These are phyloP conservation scores for Rhizopogon roseolus DNA, from an alignment of 768 basidiomycete genomes.

Conservation along the genomic window DNA sequence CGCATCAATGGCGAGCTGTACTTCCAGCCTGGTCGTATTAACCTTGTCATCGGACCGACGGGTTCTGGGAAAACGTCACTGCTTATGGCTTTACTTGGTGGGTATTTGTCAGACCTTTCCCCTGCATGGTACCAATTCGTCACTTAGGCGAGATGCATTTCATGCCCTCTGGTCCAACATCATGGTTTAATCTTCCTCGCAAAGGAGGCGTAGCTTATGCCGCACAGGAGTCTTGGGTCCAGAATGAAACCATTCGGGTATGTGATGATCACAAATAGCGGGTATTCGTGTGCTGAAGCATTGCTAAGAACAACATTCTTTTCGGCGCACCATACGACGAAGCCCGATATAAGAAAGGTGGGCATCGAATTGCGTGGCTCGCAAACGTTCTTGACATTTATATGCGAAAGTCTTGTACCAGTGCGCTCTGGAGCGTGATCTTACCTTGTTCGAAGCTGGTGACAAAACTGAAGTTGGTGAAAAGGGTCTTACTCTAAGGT, in stretches of 20 bases:
- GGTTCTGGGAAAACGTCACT: conserved; percentile 61
- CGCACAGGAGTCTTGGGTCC: conserved; percentile 83
- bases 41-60: conserved; percentile 58
- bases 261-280: not conserved
- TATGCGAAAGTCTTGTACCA: conserved; percentile 27
- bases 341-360: conserved; percentile 36
- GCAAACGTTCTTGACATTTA: not conserved
- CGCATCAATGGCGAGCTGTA: conserved; percentile 46
- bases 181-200: conserved; percentile 69
- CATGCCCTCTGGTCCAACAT: conserved; percentile 41
- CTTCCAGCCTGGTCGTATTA: conserved; percentile 50
- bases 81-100: conserved; percentile 56
- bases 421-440: conserved; percentile 39
- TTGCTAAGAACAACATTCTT: conserved; percentile 41
- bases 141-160: conserved; percentile 55
- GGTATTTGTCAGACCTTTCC: not conserved
- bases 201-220: conserved; percentile 70
- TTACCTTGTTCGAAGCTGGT: conserved; percentile 49
- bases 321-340: conserved; percentile 37
- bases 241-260: conserved; percentile 72
- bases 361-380: conserved; percentile 1
- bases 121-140: not conserved
- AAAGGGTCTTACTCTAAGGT: conserved; percentile 56
- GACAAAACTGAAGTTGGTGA: conserved; percentile 71
- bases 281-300: not conserved